These are phyloP conservation scores for Exophiala aquamarina DNA, from an alignment of 2,329 filamentous ascomycete genomes.

Conservation along the genomic window DNA sequence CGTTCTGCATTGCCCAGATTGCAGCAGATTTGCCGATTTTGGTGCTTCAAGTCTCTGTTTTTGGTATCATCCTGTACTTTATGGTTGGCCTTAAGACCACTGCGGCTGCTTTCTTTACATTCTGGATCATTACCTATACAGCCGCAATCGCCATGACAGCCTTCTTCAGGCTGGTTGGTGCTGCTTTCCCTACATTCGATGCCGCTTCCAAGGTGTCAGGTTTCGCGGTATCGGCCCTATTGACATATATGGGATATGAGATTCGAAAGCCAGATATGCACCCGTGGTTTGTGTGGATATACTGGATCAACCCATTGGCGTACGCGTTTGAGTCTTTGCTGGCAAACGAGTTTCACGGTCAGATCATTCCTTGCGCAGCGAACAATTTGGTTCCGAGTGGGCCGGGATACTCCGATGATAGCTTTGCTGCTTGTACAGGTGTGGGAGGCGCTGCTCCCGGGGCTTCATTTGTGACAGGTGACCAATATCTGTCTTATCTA, in stretches of 20 bases:
- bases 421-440: conserved; percentile 51
- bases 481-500: conserved; percentile 58
- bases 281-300: conserved; percentile 62
- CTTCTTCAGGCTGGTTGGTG: conserved; percentile 57
- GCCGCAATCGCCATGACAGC: conserved; percentile 60
- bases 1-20: conserved; percentile 45
- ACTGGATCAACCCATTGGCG: conserved; percentile 47
- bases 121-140: conserved; percentile 53
- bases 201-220: conserved; percentile 55
- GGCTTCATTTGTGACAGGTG: conserved; percentile 52
- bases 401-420: conserved; percentile 3
- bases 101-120: conserved; percentile 62
- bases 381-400: conserved; percentile 54
- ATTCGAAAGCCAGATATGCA: conserved; percentile 51
- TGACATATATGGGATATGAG: conserved; percentile 45
- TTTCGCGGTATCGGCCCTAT: conserved; percentile 35
- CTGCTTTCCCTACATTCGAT: conserved; percentile 57
- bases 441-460: conserved; percentile 57
- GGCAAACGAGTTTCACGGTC: conserved; percentile 38
- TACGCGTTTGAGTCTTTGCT: conserved; percentile 41
- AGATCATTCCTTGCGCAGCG: conserved; percentile 19
- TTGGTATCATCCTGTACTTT: conserved; percentile 62
- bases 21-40: conserved; percentile 54
- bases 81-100: conserved; percentile 58
- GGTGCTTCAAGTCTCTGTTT: conserved; percentile 60